These are phyloP conservation scores for Xylaria sp. DNA, from an alignment of 2,329 filamentous ascomycete genomes.

Conservation along the genomic window DNA sequence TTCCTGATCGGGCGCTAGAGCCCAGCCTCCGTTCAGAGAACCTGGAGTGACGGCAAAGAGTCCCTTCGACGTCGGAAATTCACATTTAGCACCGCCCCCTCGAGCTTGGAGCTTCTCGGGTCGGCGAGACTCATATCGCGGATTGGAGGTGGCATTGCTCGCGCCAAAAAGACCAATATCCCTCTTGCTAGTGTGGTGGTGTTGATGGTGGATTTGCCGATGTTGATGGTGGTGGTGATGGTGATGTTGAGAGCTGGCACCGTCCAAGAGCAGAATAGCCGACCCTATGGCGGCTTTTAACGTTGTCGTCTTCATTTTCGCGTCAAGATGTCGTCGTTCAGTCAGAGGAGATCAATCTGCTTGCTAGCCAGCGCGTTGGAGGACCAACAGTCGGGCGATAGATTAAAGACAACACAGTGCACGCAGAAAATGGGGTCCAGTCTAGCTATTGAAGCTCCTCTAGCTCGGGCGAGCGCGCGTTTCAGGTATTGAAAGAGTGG, in stretches of 20 bases:
- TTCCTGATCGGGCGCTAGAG: slow-evolving; percentile 78
- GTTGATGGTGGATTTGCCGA: slow-evolving; percentile 53
- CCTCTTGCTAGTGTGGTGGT: slow-evolving; percentile 49
- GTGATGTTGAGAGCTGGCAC: slow-evolving; percentile 52
- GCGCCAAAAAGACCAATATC: slow-evolving; percentile 52
- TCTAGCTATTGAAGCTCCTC: slow-evolving; percentile 7
- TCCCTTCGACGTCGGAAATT: slow-evolving; percentile 74
- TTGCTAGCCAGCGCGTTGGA: slow-evolving; percentile 23
- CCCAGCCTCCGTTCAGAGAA: slow-evolving; percentile 77
- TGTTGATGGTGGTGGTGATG: slow-evolving; percentile 54
- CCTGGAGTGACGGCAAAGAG: slow-evolving; percentile 75
- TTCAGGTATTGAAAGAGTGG: slow-evolving; percentile 32
- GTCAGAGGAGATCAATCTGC: neutral
- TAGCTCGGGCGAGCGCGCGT: neutral
- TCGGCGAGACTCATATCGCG: slow-evolving; percentile 47
- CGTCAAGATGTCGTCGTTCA: slow-evolving; percentile 37
- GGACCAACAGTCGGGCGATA: slow-evolving; percentile 20
- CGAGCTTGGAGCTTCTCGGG: slow-evolving; percentile 61
- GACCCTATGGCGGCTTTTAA: slow-evolving; percentile 62
- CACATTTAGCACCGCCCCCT: slow-evolving; percentile 62
- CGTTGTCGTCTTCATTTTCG: slow-evolving; percentile 64
- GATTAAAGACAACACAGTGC: slow-evolving; percentile 11
- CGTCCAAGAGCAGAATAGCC: slow-evolving; percentile 59
- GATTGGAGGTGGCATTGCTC: slow-evolving; percentile 45
- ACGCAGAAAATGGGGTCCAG: neutral